Base-by-base conservation (phyloP, 148 eudicot genomes). In the Rhododendron griersonianum region DNA sequence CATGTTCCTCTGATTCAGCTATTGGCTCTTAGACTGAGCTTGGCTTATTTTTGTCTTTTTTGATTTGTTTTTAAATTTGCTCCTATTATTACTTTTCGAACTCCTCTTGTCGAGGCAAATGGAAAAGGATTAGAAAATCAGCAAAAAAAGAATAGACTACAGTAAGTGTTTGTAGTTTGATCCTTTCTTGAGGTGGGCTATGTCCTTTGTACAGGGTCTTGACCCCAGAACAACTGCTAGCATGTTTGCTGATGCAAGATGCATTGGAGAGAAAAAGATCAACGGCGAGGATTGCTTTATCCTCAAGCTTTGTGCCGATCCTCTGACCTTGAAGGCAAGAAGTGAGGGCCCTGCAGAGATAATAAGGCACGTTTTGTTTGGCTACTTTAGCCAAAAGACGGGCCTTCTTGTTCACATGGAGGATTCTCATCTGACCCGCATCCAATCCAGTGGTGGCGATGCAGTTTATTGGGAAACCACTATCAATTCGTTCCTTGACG, bases 271-370 rank as follows among this genome's bases (percentile, higher is more conserved):
- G 91, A 92, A 89, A 47, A 89, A 84, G 74, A 86, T 92, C 85
- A 91, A 92, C 50, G 91, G 92, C 3, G 94, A 92, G 78, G 91
- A 91, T 65, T 92, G 94, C 85, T 92, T 92, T 85, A 90, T 92
- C 53, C 90, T 92, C 44, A 92, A 92, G 88, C 89, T 91, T 30
- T 85, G 87, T 86, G 89, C 94, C 50, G 94, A 92, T 57, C 92
- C 92, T 19, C 88, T 80, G 53, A 92, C 92, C 77, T 74, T 92
- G 81, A 91, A 86, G 85, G 90, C 94, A 3, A 88, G 94, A 59
- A 92, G 92, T 76, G 94, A 92, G 81, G 94, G 94, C 35, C 94
- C 91, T 6, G 92, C 92, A 2, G 94, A 92, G 89, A 91, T 91
- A 85, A 92, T 92, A 86, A 89, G 94, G 83, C 94, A 92, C 78